Evolutionary conservation across 495 filamentous ascomycete species (phyloP).

Genomic region (Geopyxis carbonaria): DNA sequence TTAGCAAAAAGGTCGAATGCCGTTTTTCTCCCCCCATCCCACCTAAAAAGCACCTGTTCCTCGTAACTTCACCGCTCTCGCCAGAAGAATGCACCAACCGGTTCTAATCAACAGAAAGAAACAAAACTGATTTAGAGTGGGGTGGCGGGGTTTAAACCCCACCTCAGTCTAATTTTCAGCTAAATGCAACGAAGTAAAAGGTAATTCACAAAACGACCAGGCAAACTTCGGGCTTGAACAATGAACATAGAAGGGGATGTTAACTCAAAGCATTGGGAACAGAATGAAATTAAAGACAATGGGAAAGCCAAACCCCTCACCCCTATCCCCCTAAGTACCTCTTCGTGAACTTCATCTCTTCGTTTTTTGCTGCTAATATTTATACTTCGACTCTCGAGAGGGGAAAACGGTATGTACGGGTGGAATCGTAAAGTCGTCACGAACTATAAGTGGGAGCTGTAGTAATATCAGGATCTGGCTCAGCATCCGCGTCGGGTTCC

Average conservation of each 20-base stretch:
- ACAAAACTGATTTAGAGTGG: not conserved
- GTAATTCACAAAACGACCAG: not conserved
- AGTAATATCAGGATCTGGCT: slow-evolving; percentile 21
- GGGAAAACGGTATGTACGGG: slow-evolving; percentile 1
- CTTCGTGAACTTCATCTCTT: not conserved
- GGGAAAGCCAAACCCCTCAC: slow-evolving; percentile 4
- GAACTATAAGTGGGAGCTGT: slow-evolving; percentile 11
- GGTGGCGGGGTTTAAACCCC: not conserved
- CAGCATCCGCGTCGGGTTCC: slow-evolving; percentile 20
- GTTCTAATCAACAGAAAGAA: slow-evolving; percentile 8
- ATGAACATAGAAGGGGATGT: slow-evolving; percentile 6
- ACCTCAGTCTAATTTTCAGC: not conserved
- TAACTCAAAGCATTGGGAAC: not conserved
- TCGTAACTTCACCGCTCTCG: slow-evolving; percentile 5
- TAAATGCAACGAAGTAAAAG: not conserved
- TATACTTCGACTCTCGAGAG: not conserved
- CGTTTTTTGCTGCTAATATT: slow-evolving; percentile 4
- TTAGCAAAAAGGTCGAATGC: not conserved
- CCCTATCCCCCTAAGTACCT: not conserved
- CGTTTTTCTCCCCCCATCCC: not conserved
- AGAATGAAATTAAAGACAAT: slow-evolving; percentile 1
- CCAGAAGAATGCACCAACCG: slow-evolving; percentile 8
- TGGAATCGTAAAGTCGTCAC: slow-evolving; percentile 1
- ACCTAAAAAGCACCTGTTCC: not conserved
- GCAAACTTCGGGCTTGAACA: slow-evolving; percentile 1